Evolutionary conservation across 441 rosid species (phyloP).

Genomic region (Erysimum cheiri): DNA sequence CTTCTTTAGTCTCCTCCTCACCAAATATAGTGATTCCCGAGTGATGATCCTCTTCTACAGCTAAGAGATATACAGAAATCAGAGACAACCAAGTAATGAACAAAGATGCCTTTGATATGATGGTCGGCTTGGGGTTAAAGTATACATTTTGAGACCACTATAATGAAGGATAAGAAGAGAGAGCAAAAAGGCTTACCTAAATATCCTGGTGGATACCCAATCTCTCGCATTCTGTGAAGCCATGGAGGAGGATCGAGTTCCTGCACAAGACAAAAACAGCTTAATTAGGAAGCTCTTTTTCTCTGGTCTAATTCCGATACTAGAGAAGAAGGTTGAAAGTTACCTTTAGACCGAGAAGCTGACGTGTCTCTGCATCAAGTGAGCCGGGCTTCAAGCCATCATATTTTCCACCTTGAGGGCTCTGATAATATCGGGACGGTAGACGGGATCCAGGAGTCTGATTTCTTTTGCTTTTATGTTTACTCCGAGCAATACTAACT

Average conservation of each 20-base stretch:
- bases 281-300: not conserved
- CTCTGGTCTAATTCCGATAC: not conserved
- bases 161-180: not conserved
- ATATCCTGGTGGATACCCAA: slow-evolving; percentile 98
- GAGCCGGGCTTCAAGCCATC: slow-evolving; percentile 91
- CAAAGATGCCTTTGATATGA: not conserved
- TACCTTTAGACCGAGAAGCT: slow-evolving; percentile 90
- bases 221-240: slow-evolving; percentile 94
- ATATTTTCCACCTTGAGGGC: slow-evolving; percentile 73
- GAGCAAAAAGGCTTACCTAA: slow-evolving; percentile 53
- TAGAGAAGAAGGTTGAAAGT: slow-evolving; percentile 19
- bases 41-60: slow-evolving; percentile 63
- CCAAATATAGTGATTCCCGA: slow-evolving; percentile 85
- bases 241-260: slow-evolving; percentile 99
- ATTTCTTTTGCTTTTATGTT: slow-evolving; percentile 71
- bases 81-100: not conserved
- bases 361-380: slow-evolving; percentile 80
- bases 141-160: not conserved
- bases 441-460: slow-evolving; percentile 64
- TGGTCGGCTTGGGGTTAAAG: not conserved
- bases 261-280: slow-evolving; percentile 44
- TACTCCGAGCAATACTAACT: slow-evolving; percentile 82
- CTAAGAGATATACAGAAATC: slow-evolving; percentile 48
- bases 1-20: slow-evolving; percentile 61
- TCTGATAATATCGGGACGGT: slow-evolving; percentile 79